phyloP scores from a whole-genome alignment of 371 early-diverging fungal species.

The Mortierella sp. region DNA sequence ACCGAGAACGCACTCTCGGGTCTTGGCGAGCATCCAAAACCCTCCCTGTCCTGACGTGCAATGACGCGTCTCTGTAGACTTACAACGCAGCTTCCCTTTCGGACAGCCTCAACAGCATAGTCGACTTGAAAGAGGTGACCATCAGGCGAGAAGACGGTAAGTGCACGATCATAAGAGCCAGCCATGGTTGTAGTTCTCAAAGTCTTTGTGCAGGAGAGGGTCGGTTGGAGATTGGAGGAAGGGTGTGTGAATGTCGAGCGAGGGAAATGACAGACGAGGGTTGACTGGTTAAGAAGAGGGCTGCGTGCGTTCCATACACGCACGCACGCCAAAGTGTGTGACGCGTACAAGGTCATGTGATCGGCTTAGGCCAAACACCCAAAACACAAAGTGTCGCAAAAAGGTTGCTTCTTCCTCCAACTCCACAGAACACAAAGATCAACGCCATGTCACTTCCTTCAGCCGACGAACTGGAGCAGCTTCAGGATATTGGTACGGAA shows the following conservation, averaged over 20 bases:
- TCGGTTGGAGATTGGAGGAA: background rate
- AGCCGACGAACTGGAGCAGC: slow-evolving; percentile 83
- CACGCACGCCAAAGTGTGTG: background rate
- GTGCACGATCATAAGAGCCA: slow-evolving; percentile 88
- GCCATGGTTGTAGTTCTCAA: slow-evolving; percentile 29
- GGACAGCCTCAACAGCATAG: slow-evolving; percentile 99
- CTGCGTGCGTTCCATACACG: background rate
- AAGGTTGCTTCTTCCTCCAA: background rate
- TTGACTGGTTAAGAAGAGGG: background rate
- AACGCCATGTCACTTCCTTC: slow-evolving; percentile 72
- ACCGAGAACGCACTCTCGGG: background rate
- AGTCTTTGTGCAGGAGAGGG: background rate
- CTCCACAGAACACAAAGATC: background rate
- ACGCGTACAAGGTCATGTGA: too few relatives aligned
- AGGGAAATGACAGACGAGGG: background rate
- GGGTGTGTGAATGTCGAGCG: background rate
- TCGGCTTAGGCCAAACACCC: background rate
- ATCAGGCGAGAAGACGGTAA: slow-evolving; percentile 99
- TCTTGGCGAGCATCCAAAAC: background rate
- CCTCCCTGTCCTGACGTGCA: background rate
- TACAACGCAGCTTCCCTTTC: slow-evolving; percentile 98
- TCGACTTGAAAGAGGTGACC: slow-evolving; percentile 99
- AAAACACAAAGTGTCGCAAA: slow-evolving; percentile 1
- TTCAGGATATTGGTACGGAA: slow-evolving; percentile 78
- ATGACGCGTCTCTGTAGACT: slow-evolving; percentile 47